These are phyloP conservation scores for Haematococcus sp. DNA, from an alignment of 139 green algal genomes.

Conservation along the genomic window DNA sequence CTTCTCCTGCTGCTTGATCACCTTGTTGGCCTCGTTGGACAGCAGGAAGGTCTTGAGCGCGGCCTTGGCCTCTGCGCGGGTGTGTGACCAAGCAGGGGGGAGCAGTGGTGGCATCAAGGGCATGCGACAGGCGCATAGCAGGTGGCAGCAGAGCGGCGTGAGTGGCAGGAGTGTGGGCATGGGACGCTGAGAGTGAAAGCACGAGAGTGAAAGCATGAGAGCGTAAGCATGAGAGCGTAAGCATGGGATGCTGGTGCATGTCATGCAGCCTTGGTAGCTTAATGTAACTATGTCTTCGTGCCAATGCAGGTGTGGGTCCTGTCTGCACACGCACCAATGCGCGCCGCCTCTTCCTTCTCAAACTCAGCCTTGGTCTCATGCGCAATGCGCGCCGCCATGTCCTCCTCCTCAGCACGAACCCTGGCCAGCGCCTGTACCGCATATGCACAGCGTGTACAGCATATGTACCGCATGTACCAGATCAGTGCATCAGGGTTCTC, in stretches of 20 bases:
- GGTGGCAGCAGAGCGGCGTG: not conserved
- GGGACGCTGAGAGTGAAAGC: no score
- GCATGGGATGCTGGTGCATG: no score
- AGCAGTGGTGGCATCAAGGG: not conserved
- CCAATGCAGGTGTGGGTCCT: no score
- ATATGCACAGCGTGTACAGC: no score
- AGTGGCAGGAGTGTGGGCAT: no score
- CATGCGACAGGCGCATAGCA: not conserved
- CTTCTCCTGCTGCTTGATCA: constrained; percentile 22
- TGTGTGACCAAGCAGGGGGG: not conserved
- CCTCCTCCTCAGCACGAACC: constrained; percentile 18
- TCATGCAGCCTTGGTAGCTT: no score
- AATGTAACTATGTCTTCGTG: no score
- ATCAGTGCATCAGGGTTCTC: no score
- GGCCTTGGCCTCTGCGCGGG: constrained; percentile 16
- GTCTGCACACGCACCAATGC: not conserved
- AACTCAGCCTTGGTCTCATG: constrained; percentile 41
- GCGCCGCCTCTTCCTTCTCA: constrained; percentile 22
- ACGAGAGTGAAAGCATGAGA: no score
- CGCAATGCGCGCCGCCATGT: constrained; percentile 24
- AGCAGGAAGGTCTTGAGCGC: constrained; percentile 26
- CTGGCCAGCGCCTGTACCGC: constrained; percentile 14
- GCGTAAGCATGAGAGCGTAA: no score
- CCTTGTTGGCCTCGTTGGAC: constrained; percentile 31
- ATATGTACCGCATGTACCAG: constrained; percentile 17